These are phyloP conservation scores for Dimocarpus longan DNA, from an alignment of 345 rosid genomes.

Conservation along the genomic window DNA sequence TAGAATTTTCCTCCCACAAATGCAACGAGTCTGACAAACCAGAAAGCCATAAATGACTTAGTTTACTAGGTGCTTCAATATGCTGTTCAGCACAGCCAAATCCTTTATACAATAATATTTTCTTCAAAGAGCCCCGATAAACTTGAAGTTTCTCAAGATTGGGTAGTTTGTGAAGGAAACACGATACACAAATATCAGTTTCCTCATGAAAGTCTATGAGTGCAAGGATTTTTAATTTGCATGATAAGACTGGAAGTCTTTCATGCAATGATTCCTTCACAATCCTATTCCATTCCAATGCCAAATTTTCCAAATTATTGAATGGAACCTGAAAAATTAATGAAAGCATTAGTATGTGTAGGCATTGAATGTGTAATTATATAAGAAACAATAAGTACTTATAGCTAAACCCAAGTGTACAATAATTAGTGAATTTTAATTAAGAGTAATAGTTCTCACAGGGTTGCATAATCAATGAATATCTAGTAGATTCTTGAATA, in stretches of 20 bases:
- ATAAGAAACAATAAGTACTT: neutral
- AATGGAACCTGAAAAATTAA: constrained; percentile 5
- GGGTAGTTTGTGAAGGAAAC: neutral
- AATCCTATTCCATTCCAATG: neutral
- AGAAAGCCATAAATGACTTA: neutral
- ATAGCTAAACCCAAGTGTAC: neutral
- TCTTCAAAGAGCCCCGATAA: neutral
- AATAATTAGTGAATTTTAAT: too few relatives aligned
- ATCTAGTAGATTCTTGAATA: neutral
- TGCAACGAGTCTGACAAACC: neutral
- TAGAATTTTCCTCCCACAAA: neutral
- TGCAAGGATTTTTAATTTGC: neutral
- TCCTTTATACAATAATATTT: neutral
- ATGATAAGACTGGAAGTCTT: neutral
- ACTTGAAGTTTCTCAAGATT: neutral
- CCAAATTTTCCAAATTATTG: neutral
- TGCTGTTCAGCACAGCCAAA: neutral
- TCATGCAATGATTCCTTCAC: neutral
- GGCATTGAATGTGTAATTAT: neutral
- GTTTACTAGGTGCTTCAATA: neutral
- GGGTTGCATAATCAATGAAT: neutral
- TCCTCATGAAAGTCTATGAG: neutral
- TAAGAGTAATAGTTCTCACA: neutral
- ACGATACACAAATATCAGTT: neutral
- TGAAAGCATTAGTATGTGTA: neutral